These are phyloP conservation scores for Cyclocybe aegerita DNA, from an alignment of 768 basidiomycete species.

Conservation along the genomic window DNA sequence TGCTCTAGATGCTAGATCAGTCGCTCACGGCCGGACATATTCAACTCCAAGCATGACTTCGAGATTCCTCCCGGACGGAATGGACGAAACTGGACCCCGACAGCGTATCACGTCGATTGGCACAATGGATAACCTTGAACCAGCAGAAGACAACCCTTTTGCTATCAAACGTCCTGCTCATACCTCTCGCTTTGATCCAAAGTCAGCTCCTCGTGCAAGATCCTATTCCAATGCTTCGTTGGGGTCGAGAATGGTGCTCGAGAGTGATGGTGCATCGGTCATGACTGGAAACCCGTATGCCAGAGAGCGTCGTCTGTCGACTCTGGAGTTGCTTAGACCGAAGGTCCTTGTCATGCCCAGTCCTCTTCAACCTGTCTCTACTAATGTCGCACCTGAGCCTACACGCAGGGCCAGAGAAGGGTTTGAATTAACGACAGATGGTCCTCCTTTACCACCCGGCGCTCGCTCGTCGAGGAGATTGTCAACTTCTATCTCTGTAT, in stretches of 20 bases:
- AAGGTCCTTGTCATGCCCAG: conserved; percentile 96
- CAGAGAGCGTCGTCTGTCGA: conserved; percentile 65
- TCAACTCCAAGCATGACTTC: conserved; percentile 56
- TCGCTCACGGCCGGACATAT: conserved; percentile 41
- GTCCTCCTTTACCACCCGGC: conserved; percentile 75
- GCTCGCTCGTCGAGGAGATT: conserved; percentile 57
- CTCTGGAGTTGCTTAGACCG: conserved; percentile 78
- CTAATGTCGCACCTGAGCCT: conserved; percentile 31
- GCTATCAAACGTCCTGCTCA: conserved; percentile 64
- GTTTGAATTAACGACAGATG: conserved; percentile 66
- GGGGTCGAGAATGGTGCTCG: conserved; percentile 62
- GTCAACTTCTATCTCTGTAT: conserved; percentile 35
- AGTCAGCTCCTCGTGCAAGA: conserved; percentile 53
- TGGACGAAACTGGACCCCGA: conserved; percentile 29
- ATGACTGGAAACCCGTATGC: conserved; percentile 36
- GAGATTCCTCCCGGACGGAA: conserved; percentile 37
- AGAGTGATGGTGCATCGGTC: conserved; percentile 48
- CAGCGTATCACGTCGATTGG: conserved; percentile 39
- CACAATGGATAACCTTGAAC: conserved; percentile 41
- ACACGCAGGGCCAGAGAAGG: conserved; percentile 45
- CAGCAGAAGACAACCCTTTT: conserved; percentile 63
- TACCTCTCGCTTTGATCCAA: conserved; percentile 82
- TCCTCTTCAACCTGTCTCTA: conserved; percentile 60
- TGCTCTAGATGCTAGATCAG: conserved; percentile 13
- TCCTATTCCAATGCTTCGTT: conserved; percentile 65